These are phyloP conservation scores for Sporothrix brasiliensis DNA, from an alignment of 2,329 filamentous ascomycete genomes.

Conservation along the genomic window DNA sequence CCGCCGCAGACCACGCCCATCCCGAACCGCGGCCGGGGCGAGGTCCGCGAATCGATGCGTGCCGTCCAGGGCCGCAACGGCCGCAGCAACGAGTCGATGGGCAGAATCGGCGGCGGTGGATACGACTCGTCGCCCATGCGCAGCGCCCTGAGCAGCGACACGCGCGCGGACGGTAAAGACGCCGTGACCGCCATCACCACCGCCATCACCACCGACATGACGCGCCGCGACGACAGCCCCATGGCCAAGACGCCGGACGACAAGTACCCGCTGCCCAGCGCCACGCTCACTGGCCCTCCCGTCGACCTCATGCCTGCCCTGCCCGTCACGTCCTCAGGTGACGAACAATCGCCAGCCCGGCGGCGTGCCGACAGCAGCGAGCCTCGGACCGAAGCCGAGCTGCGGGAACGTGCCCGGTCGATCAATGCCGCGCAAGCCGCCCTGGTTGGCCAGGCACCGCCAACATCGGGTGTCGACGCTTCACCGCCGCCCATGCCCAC, in stretches of 20 bases:
- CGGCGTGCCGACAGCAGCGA: slow-evolving; percentile 16
- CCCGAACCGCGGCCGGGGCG: slow-evolving; percentile 78
- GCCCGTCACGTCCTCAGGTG: slow-evolving; percentile 38
- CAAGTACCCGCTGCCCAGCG: slow-evolving; percentile 58
- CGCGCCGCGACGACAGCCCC: slow-evolving; percentile 47
- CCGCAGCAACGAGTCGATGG: slow-evolving; percentile 51
- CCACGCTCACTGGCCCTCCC: slow-evolving; percentile 61
- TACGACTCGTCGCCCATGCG: slow-evolving; percentile 66
- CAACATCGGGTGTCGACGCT: neutral
- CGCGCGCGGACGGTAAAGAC: slow-evolving; percentile 32
- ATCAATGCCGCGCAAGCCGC: slow-evolving; percentile 29
- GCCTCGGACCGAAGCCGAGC: slow-evolving; percentile 17
- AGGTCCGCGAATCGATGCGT: slow-evolving; percentile 81
- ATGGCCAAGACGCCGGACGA: slow-evolving; percentile 66
- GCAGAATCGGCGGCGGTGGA: slow-evolving; percentile 35
- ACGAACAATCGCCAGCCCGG: slow-evolving; percentile 37
- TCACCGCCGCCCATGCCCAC: neutral
- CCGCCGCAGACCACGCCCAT: slow-evolving; percentile 80
- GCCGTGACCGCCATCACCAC: neutral
- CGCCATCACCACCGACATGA: neutral
- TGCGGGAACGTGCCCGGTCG: slow-evolving; percentile 35
- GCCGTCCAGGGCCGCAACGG: slow-evolving; percentile 61
- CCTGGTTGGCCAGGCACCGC: slow-evolving; percentile 22
- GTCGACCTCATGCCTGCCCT: slow-evolving; percentile 50
- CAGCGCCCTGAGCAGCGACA: slow-evolving; percentile 50